Conservation (phyloP, 495 filamentous ascomycete genomes). For the Cryomyces minteri region DNA sequence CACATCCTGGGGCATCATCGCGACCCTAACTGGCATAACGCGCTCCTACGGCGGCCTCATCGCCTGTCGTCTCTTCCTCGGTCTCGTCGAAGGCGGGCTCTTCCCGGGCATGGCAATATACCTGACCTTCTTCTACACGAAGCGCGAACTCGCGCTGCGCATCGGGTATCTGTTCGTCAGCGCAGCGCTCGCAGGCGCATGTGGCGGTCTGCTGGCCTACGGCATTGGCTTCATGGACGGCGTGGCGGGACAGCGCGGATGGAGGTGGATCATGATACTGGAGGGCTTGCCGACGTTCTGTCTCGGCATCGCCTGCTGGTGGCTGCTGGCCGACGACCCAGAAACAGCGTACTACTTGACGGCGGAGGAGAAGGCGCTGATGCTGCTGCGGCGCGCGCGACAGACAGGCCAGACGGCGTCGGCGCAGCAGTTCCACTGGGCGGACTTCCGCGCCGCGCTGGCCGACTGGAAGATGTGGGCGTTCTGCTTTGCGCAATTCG, state of each 20-base stretch:
- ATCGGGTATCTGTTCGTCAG: conserved; percentile 62
- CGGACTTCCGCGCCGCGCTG: conserved; percentile 31
- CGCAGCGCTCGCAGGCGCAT: conserved; percentile 56
- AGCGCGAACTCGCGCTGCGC: conserved; percentile 52
- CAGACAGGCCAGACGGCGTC: conserved; percentile 40
- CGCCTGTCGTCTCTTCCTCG: conserved; percentile 35
- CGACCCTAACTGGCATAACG: conserved; percentile 46
- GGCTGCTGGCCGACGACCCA: conserved; percentile 45
- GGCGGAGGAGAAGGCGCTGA: conserved; percentile 11
- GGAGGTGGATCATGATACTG: conserved; percentile 52
- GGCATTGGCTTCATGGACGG: conserved; percentile 58
- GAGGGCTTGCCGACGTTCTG: conserved; percentile 51
- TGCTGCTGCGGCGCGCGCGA: conserved; percentile 6
- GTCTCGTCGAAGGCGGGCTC: conserved; percentile 39
- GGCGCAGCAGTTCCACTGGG: conserved; percentile 39
- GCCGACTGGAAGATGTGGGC: conserved; percentile 34
- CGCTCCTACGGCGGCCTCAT: conserved; percentile 37
- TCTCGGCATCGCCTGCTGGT: conserved; percentile 40
- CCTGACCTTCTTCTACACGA: conserved; percentile 58
- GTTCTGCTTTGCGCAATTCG: conserved; percentile 2
- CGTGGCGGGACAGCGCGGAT: conserved; percentile 36
- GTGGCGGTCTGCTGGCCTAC: conserved; percentile 58
- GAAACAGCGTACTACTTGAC: conserved; percentile 20
- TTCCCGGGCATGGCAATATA: conserved; percentile 46
- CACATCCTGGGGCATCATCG: conserved; percentile 50